Conservation (phyloP, 768 basidiomycete species). For the Hysterangium stoloniferum region DNA sequence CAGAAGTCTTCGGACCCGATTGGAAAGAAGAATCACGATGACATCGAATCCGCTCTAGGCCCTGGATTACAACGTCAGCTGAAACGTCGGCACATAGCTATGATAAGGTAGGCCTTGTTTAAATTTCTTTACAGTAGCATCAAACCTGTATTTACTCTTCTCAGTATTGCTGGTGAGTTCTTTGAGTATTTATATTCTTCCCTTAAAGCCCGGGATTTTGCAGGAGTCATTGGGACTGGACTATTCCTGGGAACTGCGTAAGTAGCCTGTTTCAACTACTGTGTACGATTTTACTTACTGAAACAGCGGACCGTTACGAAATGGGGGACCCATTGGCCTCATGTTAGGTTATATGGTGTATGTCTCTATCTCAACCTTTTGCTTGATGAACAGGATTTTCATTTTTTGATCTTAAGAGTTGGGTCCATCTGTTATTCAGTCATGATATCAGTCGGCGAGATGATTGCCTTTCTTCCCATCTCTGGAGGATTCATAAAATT, state of each 20-base stretch:
- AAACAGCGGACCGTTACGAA: conserved; percentile 27
- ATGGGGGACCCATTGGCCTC: conserved; percentile 61
- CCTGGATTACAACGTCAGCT: conserved; percentile 49
- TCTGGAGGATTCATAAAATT: conserved; percentile 75
- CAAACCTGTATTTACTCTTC: conserved; percentile 5
- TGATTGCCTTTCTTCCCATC: conserved; percentile 72
- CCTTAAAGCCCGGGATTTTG: conserved; percentile 5
- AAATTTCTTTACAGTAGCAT: background rate
- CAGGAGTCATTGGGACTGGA: conserved; percentile 43
- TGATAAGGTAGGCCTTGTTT: conserved; percentile 51
- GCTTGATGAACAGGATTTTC: background rate
- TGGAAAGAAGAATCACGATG: too few species aligned
- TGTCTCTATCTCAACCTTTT: background rate
- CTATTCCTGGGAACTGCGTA: conserved; percentile 47
- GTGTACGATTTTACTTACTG: conserved; percentile 44
- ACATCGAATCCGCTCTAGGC: too few species aligned
- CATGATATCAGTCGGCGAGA: conserved; percentile 49
- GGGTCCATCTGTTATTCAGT: conserved; percentile 48
- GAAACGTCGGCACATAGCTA: conserved; percentile 75
- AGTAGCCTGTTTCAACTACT: conserved; percentile 1
- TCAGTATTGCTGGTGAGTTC: conserved; percentile 25
- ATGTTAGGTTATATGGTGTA: background rate
- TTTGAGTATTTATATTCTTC: background rate
- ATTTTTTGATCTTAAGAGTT: background rate
- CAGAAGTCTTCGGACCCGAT: too few species aligned